Percentiles rank a stretch among this genome's conserved stretches.
Conservation (phyloP, 768 basidiomycete genomes). For the Termitomyces eurrhizus region DNA sequence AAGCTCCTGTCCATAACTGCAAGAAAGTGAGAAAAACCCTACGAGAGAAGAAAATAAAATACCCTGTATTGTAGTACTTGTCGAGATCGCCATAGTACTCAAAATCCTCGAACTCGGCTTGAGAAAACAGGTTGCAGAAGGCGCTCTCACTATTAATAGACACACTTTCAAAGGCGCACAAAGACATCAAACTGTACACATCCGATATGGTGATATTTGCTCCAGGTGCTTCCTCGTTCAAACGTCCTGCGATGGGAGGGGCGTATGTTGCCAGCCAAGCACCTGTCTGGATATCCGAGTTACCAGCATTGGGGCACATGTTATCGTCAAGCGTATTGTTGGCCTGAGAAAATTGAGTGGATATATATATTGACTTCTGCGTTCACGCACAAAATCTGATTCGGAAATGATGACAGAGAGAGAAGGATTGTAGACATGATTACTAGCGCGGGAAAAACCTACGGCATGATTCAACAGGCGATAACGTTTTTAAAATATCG, state of each 20-base stretch:
- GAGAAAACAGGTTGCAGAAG: conserved; percentile 71
- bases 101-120: conserved; percentile 58
- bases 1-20: conserved; percentile 61
- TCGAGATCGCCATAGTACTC: conserved; percentile 72
- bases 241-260: conserved; percentile 48
- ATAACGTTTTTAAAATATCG: background rate
- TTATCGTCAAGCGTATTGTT: conserved; percentile 69
- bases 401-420: conserved; percentile 58
- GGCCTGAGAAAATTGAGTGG: background rate
- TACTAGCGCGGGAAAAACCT: conserved; percentile 62
- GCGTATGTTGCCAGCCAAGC: conserved; percentile 58
- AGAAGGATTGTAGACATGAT: conserved; percentile 37
- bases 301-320: conserved; percentile 58
- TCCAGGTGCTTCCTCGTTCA: conserved; percentile 61
- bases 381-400: conserved; percentile 43
- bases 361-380: background rate
- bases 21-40: background rate
- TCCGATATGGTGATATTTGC: conserved; percentile 55
- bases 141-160: conserved; percentile 47
- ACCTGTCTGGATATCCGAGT: conserved; percentile 36
- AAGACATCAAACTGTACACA: conserved; percentile 54
- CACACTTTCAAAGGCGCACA: conserved; percentile 81
- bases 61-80: conserved; percentile 81
- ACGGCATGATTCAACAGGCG: background rate
- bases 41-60: conserved; percentile 15